Evolutionary conservation across 345 rosid genomes (phyloP).

Genomic region (Gossypium herbaceum): DNA sequence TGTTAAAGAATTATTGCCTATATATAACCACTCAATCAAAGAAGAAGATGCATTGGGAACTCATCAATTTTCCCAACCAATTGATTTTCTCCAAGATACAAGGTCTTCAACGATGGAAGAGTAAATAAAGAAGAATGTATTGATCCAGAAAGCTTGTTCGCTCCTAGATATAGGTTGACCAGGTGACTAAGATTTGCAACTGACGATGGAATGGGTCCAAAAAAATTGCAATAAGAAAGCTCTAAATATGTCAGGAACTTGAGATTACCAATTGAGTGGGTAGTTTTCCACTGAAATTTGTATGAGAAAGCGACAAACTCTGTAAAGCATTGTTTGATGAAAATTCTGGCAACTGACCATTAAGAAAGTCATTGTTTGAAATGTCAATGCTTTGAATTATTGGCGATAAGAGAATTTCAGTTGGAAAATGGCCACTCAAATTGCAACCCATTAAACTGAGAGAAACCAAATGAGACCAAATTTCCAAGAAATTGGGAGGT

Average conservation of each 20-base stretch:
- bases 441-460: accelerated
- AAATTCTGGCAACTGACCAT: not conserved
- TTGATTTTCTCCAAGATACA: not conserved
- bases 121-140: conserved; percentile 7
- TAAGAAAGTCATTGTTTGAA: accelerated
- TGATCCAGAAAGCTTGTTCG: not conserved
- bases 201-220: too few relatives aligned
- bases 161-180: not conserved
- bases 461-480: too few relatives aligned
- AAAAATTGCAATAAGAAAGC: not conserved
- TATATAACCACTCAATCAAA: accelerated
- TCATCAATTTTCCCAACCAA: not conserved
- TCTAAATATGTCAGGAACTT: not conserved
- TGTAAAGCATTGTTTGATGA: not conserved
- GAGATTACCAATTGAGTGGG: not conserved
- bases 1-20: not conserved
- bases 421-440: too few relatives aligned
- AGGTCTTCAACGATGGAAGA: not conserved
- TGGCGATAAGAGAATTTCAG: too few relatives aligned
- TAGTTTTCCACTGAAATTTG: not conserved
- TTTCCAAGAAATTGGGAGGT: too few relatives aligned
- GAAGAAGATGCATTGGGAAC: not conserved
- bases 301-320: accelerated
- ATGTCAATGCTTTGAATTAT: too few relatives aligned
- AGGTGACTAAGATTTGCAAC: not conserved